Base-by-base conservation (phyloP, 495 filamentous ascomycete genomes). In the Delitschia confertaspora region DNA sequence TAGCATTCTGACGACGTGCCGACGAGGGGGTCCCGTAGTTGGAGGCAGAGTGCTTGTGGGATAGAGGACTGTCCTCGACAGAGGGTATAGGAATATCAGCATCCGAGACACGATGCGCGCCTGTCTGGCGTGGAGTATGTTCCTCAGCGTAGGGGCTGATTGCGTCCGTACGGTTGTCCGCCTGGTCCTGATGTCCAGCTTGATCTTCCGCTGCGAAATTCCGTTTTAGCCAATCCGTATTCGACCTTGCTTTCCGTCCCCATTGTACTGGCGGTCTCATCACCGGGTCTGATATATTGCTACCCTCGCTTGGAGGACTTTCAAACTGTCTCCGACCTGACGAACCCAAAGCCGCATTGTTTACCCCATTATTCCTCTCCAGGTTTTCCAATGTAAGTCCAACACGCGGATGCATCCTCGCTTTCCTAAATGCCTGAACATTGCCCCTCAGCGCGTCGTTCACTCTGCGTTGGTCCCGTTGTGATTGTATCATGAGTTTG, bases 201-300 rank as follows among this genome's bases (percentile, higher is more conserved):
- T 65, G 46, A 5, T 60, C 52, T 37, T 61, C 60, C 18, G 42
- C 49, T 38, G 47, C 58, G 36, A 36, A 61, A 47, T 33, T 65
- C 50, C 20, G 53, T 16, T 63, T 66, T 42, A 77, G 49, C 78
- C 78, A 82, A 40, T 73, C 69, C n/a, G 60, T 65, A 17, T 62
- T 63, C 29, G 60, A 60, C 33, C 58, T 70, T 19, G 65, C 74
- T 46, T 70, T 75, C 38, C 67, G 62, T 9, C 75, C 78, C 80
- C 80, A 84, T 17, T 62, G 67, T 38, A 57, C 57, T 22, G 79
- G 80, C 20, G 74, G 42, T 25, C 75, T 74, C 25, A 80, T 41
- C 2, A 71, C 67, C 19, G 73, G 72, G 31, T 74, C 69, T 33
- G 60, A 61, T 3, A 54, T 57, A 23, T 61, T 59, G 21, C 61